These are phyloP conservation scores for Fusarium chaquense DNA, from an alignment of 2,329 filamentous ascomycete species.

Conservation along the genomic window DNA sequence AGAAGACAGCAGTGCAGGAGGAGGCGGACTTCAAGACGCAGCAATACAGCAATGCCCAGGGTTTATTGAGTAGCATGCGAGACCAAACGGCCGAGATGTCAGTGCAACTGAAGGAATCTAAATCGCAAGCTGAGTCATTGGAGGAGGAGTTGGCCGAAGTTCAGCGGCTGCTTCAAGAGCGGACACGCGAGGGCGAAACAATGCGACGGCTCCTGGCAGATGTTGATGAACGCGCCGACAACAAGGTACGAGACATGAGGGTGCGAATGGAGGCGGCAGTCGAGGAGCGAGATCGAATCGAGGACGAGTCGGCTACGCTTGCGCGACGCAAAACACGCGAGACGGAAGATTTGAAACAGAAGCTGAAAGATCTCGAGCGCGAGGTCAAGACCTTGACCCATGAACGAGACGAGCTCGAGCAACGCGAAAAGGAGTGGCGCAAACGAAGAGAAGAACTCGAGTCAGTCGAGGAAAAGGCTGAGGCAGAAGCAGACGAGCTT, in stretches of 20 bases:
- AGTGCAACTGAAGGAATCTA: constrained; percentile 90
- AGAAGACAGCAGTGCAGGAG: constrained; percentile 76
- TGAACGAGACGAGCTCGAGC: constrained; percentile 83
- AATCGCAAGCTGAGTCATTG: constrained; percentile 82
- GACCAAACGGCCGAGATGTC: constrained; percentile 90
- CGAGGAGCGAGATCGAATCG: constrained; percentile 92
- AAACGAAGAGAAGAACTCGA: constrained; percentile 82
- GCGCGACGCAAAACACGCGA: constrained; percentile 83
- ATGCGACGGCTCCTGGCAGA: constrained; percentile 92
- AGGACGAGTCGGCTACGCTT: constrained; percentile 86
- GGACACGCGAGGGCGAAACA: constrained; percentile 91
- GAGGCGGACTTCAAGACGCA: constrained; percentile 86
- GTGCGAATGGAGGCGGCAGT: constrained; percentile 88
- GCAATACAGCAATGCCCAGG: constrained; percentile 87
- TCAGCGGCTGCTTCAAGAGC: constrained; percentile 85
- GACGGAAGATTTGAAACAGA: constrained; percentile 84
- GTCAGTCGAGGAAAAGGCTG: constrained; percentile 73
- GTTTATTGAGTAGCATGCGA: constrained; percentile 89
- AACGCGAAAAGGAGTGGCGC: constrained; percentile 79
- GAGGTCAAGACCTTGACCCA: constrained; percentile 76
- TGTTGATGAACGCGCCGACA: constrained; percentile 84
- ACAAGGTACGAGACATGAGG: constrained; percentile 87
- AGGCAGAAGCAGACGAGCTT: constrained; percentile 80
- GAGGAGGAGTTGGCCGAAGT: constrained; percentile 94
- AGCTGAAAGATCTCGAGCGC: constrained; percentile 84